Base-by-base conservation (phyloP, 495 filamentous ascomycete species). In the Talaromyces borbonicus region DNA sequence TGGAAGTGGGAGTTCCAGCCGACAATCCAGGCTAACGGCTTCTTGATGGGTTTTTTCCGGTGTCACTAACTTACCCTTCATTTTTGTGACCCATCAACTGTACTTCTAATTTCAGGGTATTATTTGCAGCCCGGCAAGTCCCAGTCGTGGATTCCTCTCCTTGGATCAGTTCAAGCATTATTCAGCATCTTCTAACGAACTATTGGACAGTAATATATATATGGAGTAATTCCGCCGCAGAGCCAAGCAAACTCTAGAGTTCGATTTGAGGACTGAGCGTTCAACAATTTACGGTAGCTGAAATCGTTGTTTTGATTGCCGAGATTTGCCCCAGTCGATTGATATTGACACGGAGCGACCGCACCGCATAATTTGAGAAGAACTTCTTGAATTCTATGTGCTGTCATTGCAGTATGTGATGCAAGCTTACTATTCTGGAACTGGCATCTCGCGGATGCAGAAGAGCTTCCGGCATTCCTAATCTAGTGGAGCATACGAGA, bases 21-120 rank as follows among this genome's bases (percentile, higher is more conserved):
- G 23, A 27, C 15, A 31, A 29, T 43, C 25, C 5, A 36, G 12
- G 27, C 27, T 31, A 46, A 46, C 43, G 43, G 43, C 35, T 38
- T 22, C 35, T 38, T 20, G 35, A 38, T 20, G 35, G n/a, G 35
- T 38, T 38, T 20, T 38, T 38, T 38, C 16, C 16, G 19, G 35
- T 38, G 35, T 38, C 16, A 38, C 35, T 15, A 20, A 11, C 18
- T 25, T 31, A 41, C 9, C 15, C 18, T 16, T 12, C 8, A 37
- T 5, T 41, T 35, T 35, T 46, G 11, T 46, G 43, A 46, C 25
- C 43, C 27, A 25, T 46, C 43, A 32, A 46, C 43, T 46, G 43
- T 19, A 46, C 14, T 29, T 46, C 43, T 46, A 15, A 46, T 46
- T 35, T 36, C 36, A 35, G 43, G 20, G 43, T 35, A 14, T 6